phyloP scores from a whole-genome alignment of 306 rosid species.

The Ochetophila trinervis region DNA sequence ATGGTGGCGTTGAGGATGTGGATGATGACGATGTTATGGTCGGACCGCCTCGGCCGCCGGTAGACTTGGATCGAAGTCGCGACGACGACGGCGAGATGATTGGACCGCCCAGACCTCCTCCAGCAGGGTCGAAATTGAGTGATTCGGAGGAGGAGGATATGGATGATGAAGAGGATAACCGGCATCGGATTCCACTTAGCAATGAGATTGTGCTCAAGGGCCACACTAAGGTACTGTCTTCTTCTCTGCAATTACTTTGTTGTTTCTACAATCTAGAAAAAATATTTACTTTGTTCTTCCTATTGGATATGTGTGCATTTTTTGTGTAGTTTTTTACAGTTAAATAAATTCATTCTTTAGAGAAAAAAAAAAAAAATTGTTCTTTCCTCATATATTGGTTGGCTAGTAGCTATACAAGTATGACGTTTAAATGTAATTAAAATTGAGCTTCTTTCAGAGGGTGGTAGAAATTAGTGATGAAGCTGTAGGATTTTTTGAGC shows the following conservation, averaged over 20 bases:
- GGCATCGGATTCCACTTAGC: slow-evolving; percentile 71
- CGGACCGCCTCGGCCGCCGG: slow-evolving; percentile 51
- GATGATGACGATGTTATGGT: slow-evolving; percentile 34
- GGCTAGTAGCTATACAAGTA: too few species aligned
- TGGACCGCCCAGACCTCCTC: slow-evolving; percentile 72
- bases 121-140: slow-evolving; percentile 23
- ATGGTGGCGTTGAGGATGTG: slow-evolving; percentile 19
- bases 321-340: too few species aligned
- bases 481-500: not conserved
- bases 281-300: not conserved
- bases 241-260: not conserved
- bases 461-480: not conserved
- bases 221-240: slow-evolving; percentile 61
- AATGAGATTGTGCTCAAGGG: slow-evolving; percentile 94
- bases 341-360: too few species aligned
- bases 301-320: too few species aligned
- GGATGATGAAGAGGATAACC: slow-evolving; percentile 38
- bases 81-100: slow-evolving; percentile 40
- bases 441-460: not conserved
- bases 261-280: not conserved
- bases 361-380: too few species aligned
- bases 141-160: slow-evolving; percentile 44
- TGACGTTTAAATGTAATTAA: too few species aligned
- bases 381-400: too few species aligned
- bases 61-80: not conserved